Evolutionary conservation across 768 basidiomycete species (phyloP).

Genomic region (Leccinum sublutescens): DNA sequence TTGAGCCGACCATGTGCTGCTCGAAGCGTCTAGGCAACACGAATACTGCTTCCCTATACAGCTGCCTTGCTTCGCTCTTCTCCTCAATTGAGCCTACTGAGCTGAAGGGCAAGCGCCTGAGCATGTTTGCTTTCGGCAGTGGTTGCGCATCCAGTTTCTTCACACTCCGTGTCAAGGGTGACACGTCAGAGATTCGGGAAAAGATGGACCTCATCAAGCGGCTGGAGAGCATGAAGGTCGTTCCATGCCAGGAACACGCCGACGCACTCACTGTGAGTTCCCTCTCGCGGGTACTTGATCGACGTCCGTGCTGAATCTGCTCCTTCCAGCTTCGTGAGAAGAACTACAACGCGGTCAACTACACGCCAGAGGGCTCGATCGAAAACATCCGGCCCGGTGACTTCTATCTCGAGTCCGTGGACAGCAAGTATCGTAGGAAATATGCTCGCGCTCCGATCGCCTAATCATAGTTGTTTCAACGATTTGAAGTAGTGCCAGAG

Average conservation of each 20-base stretch:
- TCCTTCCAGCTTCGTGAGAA: conserved; percentile 82
- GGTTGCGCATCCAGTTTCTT: conserved; percentile 97
- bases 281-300: background rate
- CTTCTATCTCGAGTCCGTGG: conserved; percentile 90
- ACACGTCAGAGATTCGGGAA: conserved; percentile 74
- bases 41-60: conserved; percentile 97
- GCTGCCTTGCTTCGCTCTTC: conserved; percentile 86
- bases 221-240: conserved; percentile 83
- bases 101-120: conserved; percentile 80
- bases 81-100: conserved; percentile 67
- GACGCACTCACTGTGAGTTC: conserved; percentile 67
- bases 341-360: conserved; percentile 89
- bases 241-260: conserved; percentile 90
- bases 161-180: conserved; percentile 82
- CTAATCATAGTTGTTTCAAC: conserved; percentile 5
- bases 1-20: conserved; percentile 81
- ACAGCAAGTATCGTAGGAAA: conserved; percentile 88
- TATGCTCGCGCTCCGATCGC: conserved; percentile 54
- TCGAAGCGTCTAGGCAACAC: conserved; percentile 95
- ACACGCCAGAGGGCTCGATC: conserved; percentile 79
- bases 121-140: conserved; percentile 94
- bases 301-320: background rate
- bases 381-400: conserved; percentile 94
- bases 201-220: conserved; percentile 82
- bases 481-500: too few relatives aligned